phyloP scores from a whole-genome alignment of 768 basidiomycete genomes.

The Pleurotus giganteus region DNA sequence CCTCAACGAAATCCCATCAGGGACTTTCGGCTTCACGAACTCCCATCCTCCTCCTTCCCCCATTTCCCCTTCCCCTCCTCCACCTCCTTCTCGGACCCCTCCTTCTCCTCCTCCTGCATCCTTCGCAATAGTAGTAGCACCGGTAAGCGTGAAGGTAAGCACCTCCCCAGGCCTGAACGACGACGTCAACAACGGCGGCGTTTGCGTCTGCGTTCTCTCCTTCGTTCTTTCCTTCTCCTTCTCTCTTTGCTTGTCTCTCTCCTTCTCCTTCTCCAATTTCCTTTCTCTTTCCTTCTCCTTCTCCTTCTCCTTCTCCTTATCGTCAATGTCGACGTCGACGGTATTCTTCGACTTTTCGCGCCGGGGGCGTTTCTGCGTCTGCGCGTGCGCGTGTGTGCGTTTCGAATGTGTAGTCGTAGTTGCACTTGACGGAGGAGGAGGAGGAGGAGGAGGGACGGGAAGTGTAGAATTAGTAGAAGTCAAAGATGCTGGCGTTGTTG shows the following conservation, averaged over 20 bases:
- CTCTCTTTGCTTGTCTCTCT: too few species aligned
- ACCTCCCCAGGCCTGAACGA: conserved; percentile 41
- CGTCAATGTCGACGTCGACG: background rate
- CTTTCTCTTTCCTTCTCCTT: too few species aligned
- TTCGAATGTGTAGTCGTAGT: background rate
- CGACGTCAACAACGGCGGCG: conserved; percentile 34
- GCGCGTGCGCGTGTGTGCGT: background rate
- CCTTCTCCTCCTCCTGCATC: background rate
- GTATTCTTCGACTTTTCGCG: background rate
- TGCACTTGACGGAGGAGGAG: background rate
- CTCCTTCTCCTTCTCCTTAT: too few species aligned
- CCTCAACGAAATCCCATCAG: conserved; percentile 78
- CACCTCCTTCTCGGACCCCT: conserved; percentile 11
- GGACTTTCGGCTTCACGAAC: conserved; percentile 70
- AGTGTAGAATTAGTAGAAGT: too few species aligned
- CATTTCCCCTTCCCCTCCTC: conserved; percentile 12
- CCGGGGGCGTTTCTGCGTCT: background rate
- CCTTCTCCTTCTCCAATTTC: too few species aligned
- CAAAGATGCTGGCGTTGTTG: background rate
- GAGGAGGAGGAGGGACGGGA: background rate
- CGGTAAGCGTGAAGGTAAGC: conserved; percentile 19
- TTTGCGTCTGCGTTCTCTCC: background rate
- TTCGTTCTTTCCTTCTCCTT: too few species aligned
- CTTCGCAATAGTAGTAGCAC: background rate
- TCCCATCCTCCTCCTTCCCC: conserved; percentile 45